Evolutionary conservation across 768 basidiomycete genomes (phyloP), one percentile per base, ranked within the genome.

Genomic region (Glaciozyma antarctica): DNA sequence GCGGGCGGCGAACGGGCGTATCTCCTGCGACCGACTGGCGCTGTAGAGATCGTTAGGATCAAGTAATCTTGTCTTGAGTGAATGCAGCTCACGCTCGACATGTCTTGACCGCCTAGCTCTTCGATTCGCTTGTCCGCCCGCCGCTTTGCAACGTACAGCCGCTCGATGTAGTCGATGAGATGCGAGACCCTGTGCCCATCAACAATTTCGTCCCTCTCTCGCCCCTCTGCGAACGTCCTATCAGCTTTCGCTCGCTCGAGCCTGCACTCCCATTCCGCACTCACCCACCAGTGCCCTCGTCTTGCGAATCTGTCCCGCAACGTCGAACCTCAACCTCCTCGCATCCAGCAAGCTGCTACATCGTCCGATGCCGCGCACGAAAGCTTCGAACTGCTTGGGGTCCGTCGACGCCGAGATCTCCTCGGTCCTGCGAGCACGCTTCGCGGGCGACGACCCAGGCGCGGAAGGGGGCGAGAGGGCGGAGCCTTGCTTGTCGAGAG

Each of bases 321-420:
- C 82, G 72, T 99, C 95, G 69, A 89, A 93, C 78, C 93, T 88
- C 47, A 98, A 77, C 28, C 93, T 81, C 61, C 91, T 82, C 5
- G 92, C 92, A 73, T 99, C 95, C 41, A 92, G 76, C 9, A 97
- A 79, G 6, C 87, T 92, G 16, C 86, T 86, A 71, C 85, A 86
- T 41, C 85, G 83, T 66, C 81, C 83, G 73, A 98, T 91, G 63
- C 90, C 89, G 41, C 85, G 83, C 58, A 98, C 78, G 76, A 97
- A 98, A 0, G 86, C 86, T 70, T 97, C 93, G 71, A 97, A 97
- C 63, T 92, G 87, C 54, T 86, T 85, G 12, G 82, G 72, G 72
- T 87, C 84, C 2, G 91, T 94, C 38, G 84, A 83, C 64, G 88
- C 85, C 3, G 89, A 92, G 72, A 93, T 92, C 13, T 80, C 79